phyloP scores from a whole-genome alignment of 1,284 basidiomycete genomes.

The Cryptococcus sp. region DNA sequence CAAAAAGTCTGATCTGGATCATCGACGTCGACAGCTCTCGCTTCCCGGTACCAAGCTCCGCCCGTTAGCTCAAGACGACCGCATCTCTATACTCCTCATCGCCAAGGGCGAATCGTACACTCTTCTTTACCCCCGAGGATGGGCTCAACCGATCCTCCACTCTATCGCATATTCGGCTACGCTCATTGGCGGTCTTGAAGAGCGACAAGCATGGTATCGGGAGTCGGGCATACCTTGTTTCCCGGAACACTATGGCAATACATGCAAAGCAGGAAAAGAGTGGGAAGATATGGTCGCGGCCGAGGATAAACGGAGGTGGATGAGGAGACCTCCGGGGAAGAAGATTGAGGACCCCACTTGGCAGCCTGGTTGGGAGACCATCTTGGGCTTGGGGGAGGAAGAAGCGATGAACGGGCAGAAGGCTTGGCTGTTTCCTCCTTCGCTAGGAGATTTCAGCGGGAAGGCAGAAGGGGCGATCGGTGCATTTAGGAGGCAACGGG shows the following conservation, averaged over 20 bases:
- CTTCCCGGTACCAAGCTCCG: constrained; percentile 68
- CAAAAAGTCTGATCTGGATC: constrained; percentile 76
- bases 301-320: constrained; percentile 60
- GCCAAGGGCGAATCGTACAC: constrained; percentile 70
- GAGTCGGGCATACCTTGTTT: constrained; percentile 69
- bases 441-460: constrained; percentile 41
- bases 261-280: constrained; percentile 51
- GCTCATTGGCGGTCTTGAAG: constrained; percentile 71
- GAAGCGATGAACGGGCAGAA: constrained; percentile 1
- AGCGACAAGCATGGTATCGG: constrained; percentile 67
- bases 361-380: constrained; percentile 63
- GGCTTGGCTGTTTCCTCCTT: constrained; percentile 61
- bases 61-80: constrained; percentile 65
- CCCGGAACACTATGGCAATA: constrained; percentile 71
- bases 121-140: constrained; percentile 73
- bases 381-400: constrained; percentile 48
- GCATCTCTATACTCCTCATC: constrained; percentile 72
- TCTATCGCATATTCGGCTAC: constrained; percentile 75
- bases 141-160: constrained; percentile 78
- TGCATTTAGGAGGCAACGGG: constrained; percentile 55
- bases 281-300: constrained; percentile 51
- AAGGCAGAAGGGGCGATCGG: constrained; percentile 57
- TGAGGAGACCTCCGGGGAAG: constrained; percentile 76
- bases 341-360: constrained; percentile 67
- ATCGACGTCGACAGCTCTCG: constrained; percentile 58